phyloP scores from a whole-genome alignment of 108 stramenopile genomes.

The Pseudonitzschia delicatissima region DNA sequence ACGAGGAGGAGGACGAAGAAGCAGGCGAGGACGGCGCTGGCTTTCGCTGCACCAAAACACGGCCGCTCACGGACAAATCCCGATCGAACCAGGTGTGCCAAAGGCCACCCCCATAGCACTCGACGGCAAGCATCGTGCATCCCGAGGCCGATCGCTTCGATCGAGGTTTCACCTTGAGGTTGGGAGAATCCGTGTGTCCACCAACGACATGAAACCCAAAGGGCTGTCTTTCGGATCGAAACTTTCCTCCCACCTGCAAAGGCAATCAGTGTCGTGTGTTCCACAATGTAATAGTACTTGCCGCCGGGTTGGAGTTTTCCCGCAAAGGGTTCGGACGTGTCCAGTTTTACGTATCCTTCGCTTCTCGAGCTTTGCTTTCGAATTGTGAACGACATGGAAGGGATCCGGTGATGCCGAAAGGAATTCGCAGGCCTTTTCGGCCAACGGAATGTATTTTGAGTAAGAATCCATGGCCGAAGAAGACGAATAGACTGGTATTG shows the following conservation, averaged over 20 bases:
- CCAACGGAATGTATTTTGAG: conserved; percentile 30
- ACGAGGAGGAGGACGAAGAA: too few relatives aligned
- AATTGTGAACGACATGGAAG: conserved; percentile 71
- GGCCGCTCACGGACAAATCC: conserved; percentile 67
- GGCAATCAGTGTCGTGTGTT: conserved; percentile 91
- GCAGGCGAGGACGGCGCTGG: background rate
- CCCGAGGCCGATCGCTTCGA: conserved; percentile 47
- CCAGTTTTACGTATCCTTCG: conserved; percentile 59
- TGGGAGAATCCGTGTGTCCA: conserved; percentile 83
- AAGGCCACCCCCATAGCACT: conserved; percentile 82
- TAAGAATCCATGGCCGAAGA: conserved; percentile 1
- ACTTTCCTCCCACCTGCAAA: conserved; percentile 84
- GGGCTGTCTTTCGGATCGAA: conserved; percentile 35
- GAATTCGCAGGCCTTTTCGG: conserved; percentile 66
- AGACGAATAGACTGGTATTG: background rate
- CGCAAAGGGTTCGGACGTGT: conserved; percentile 35
- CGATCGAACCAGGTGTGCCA: conserved; percentile 88
- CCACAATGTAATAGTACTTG: conserved; percentile 93
- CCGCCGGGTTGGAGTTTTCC: conserved; percentile 62
- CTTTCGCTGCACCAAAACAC: conserved; percentile 50
- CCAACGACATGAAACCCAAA: conserved; percentile 87
- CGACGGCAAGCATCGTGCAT: conserved; percentile 68
- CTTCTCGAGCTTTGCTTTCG: conserved; percentile 44
- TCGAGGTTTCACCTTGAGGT: conserved; percentile 86
- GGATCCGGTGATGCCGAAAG: conserved; percentile 70